Evolutionary conservation across 129 eudicot genomes (phyloP).

Genomic region (Erigeron canadensis): DNA sequence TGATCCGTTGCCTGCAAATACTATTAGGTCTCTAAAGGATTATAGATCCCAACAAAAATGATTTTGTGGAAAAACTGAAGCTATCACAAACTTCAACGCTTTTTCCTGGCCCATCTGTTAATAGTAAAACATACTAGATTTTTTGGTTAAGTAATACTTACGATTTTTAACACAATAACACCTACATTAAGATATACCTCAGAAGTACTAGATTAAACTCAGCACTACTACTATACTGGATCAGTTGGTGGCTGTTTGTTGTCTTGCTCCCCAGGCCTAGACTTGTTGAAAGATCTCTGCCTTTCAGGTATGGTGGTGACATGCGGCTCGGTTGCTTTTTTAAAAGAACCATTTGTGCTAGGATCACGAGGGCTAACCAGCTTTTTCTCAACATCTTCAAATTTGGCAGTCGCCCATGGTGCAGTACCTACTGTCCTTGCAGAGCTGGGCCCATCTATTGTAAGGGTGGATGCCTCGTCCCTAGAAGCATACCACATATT

Average conservation of each 20-base stretch:
- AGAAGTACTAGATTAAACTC: background rate
- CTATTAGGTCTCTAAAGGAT: background rate
- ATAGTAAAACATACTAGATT: too few relatives aligned
- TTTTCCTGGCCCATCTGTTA: too few relatives aligned
- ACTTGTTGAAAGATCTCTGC: conserved; percentile 65
- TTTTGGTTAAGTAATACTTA: too few relatives aligned
- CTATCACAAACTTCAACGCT: too few relatives aligned
- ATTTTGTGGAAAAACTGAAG: too few relatives aligned
- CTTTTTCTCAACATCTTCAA: conserved; percentile 81
- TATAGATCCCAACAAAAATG: background rate
- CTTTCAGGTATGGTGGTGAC: conserved; percentile 57
- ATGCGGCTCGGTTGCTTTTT: conserved; percentile 52
- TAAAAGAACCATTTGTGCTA: conserved; percentile 34
- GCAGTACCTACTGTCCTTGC: conserved; percentile 60
- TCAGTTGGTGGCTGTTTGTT: conserved; percentile 30
- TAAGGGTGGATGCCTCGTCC: conserved; percentile 69
- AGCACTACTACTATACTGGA: conserved; percentile 18
- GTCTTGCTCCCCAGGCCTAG: conserved; percentile 45
- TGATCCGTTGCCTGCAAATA: background rate
- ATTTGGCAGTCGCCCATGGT: conserved; percentile 87
- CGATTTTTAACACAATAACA: too few relatives aligned
- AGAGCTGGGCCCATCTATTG: conserved; percentile 69
- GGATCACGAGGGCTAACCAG: conserved; percentile 68
- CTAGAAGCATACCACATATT: conserved; percentile 86
- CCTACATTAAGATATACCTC: conserved; percentile 1